phyloP scores from a whole-genome alignment of 164 flowering plant genomes.

The Aristolochia contorta region DNA sequence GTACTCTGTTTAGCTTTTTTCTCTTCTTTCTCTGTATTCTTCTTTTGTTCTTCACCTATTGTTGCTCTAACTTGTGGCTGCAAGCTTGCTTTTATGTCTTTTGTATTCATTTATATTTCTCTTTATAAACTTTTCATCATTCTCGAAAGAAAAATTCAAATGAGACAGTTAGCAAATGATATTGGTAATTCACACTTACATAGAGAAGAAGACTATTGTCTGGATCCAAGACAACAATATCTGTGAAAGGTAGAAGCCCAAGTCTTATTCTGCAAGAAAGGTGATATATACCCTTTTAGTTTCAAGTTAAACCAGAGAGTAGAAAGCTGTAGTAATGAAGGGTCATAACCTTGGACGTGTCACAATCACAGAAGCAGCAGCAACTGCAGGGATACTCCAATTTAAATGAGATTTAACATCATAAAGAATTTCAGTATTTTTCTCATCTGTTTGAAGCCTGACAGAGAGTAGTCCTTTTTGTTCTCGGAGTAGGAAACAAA shows the following conservation, averaged over 20 bases:
- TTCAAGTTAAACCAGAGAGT: no score
- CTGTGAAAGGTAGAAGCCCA: slow-evolving; percentile 56
- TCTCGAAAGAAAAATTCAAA: no score
- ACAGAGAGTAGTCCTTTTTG: slow-evolving; percentile 63
- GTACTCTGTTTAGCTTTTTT: no score
- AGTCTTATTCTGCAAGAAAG: slow-evolving; percentile 47
- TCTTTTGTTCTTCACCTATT: no score
- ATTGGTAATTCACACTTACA: slow-evolving; percentile 40
- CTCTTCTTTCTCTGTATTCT: no score
- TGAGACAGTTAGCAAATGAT: no score
- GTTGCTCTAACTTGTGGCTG: no score
- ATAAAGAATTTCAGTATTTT: slow-evolving; percentile 48
- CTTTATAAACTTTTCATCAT: no score
- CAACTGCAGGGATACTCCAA: slow-evolving; percentile 80
- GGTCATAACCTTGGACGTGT: slow-evolving; percentile 64
- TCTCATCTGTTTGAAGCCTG: slow-evolving; percentile 65
- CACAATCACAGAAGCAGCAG: slow-evolving; percentile 79
- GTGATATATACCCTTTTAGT: background rate
- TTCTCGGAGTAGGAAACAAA: slow-evolving; percentile 85
- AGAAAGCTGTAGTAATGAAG: background rate
- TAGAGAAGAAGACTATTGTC: slow-evolving; percentile 74
- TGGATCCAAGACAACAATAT: slow-evolving; percentile 64
- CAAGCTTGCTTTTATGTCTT: no score
- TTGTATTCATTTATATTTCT: no score
- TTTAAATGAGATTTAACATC: slow-evolving; percentile 77